These are phyloP conservation scores for Yamadazyma ubonensis DNA, from an alignment of 805 yeast genomes.

Conservation along the genomic window DNA sequence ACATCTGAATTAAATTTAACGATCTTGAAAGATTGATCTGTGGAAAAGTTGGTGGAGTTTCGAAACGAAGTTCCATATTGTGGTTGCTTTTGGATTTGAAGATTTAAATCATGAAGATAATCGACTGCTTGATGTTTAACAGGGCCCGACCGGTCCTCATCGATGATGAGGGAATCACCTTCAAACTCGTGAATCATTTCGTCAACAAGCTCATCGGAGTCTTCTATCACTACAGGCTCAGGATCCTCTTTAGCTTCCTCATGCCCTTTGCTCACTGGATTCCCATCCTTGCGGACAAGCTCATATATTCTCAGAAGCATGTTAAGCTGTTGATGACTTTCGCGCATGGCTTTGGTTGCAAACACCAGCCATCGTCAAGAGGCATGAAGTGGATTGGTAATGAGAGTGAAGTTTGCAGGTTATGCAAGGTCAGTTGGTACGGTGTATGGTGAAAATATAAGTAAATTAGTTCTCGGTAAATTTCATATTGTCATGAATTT, in stretches of 20 bases:
- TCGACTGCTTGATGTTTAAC: neutral
- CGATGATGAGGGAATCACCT: constrained; percentile 13
- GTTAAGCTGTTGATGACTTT: constrained; percentile 1
- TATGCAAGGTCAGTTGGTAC: too few relatives aligned
- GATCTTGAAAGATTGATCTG: constrained; percentile 10
- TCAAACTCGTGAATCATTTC: constrained; percentile 6
- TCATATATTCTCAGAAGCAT: constrained; percentile 6
- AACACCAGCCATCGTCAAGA: neutral
- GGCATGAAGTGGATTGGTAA: too few relatives aligned
- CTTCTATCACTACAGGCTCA: neutral
- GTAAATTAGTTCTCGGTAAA: too few relatives aligned
- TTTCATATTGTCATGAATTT: too few relatives aligned
- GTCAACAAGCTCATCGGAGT: constrained; percentile 2
- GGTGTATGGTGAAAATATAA: too few relatives aligned
- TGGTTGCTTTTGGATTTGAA: constrained; percentile 1
- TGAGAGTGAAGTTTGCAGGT: too few relatives aligned
- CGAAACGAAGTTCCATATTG: constrained; percentile 18
- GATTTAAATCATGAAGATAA: neutral
- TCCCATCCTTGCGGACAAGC: neutral
- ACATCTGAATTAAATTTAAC: constrained; percentile 10
- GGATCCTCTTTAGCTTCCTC: neutral
- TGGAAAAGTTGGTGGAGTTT: constrained; percentile 12
- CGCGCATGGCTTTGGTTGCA: constrained; percentile 1
- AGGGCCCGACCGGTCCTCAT: constrained; percentile 11
- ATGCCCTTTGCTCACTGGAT: neutral